phyloP scores from a whole-genome alignment of 441 rosid species.

The Pelargonium fulgidum region DNA sequence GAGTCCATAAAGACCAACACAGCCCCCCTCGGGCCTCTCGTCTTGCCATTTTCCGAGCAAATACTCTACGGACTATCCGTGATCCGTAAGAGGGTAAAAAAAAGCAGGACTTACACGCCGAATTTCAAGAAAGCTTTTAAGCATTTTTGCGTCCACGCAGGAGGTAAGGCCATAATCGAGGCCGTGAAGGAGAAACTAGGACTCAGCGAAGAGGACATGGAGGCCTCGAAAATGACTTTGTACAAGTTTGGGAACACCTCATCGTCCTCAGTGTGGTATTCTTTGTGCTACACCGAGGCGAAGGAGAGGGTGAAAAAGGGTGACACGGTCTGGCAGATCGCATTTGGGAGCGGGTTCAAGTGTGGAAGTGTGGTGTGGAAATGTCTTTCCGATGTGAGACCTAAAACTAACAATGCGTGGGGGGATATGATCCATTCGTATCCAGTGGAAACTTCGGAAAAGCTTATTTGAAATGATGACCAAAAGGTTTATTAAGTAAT shows the following conservation, averaged over 20 bases:
- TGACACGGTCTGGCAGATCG: conserved; percentile 26
- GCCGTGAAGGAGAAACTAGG: conserved; percentile 18
- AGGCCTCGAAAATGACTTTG: conserved; percentile 25
- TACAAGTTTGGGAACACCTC: conserved; percentile 29
- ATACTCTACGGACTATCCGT: conserved; percentile 3
- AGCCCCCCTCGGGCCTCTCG: conserved; percentile 19
- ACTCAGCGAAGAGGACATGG: conserved; percentile 19
- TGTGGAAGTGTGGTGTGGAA: conserved; percentile 26
- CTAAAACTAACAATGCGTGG: conserved; percentile 11
- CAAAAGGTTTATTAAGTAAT: no score
- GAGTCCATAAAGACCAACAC: conserved; percentile 19
- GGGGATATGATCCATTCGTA: conserved; percentile 11
- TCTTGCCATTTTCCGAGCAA: conserved; percentile 25
- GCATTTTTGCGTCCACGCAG: conserved; percentile 31
- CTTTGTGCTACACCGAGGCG: conserved; percentile 26
- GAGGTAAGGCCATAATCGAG: conserved; percentile 25
- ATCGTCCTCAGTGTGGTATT: conserved; percentile 29
- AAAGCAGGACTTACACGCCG: conserved; percentile 8
- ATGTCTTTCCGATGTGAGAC: conserved; percentile 6
- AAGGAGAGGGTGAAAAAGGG: conserved; percentile 20
- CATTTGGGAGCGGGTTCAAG: conserved; percentile 27
- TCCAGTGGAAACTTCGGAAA: conserved; percentile 12
- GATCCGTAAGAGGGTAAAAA: conserved; percentile 6
- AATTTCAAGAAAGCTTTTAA: conserved; percentile 25
- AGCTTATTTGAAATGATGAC: no score